A percentile compares a stretch with the other conserved stretches of the same genome.
Conservation (phyloP, 352 stramenopile species). For the Saprolegnia diclina region DNA sequence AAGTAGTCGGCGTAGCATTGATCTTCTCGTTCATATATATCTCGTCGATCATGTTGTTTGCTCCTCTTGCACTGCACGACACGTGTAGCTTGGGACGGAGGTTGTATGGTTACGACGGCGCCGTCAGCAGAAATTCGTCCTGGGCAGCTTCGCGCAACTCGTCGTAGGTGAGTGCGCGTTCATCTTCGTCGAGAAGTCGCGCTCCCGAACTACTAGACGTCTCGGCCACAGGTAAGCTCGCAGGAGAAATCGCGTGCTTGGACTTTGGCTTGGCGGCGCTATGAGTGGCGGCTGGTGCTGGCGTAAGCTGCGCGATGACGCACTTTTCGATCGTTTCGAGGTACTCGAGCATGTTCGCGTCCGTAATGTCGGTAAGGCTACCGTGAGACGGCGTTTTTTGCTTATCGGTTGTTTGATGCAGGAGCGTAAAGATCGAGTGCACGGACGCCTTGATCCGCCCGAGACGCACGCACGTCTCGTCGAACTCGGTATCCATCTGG, state of each 20-base stretch:
- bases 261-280: not conserved
- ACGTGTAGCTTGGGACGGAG: not conserved
- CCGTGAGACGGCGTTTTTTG: constrained; percentile 3
- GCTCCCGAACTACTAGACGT: not conserved
- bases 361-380: constrained; percentile 38
- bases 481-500: constrained; percentile 48
- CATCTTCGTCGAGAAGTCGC: constrained; percentile 40
- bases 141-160: constrained; percentile 55
- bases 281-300: constrained; percentile 32
- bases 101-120: not conserved
- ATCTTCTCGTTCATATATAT: not conserved
- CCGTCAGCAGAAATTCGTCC: not conserved
- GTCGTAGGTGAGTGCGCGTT: constrained; percentile 65
- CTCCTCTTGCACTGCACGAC: not conserved
- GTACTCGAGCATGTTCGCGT: constrained; percentile 67
- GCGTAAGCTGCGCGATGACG: constrained; percentile 49
- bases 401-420: constrained; percentile 36
- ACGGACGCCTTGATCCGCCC: constrained; percentile 58
- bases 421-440: constrained; percentile 66
- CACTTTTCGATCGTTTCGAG: constrained; percentile 74
- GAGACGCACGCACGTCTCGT: constrained; percentile 49
- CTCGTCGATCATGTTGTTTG: constrained; percentile 22
- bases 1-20: not conserved
- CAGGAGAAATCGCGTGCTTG: constrained; percentile 11
- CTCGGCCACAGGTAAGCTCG: constrained; percentile 1